Conservation (phyloP, 2,329 filamentous ascomycete species). For the Trichoderma lentiforme region DNA sequence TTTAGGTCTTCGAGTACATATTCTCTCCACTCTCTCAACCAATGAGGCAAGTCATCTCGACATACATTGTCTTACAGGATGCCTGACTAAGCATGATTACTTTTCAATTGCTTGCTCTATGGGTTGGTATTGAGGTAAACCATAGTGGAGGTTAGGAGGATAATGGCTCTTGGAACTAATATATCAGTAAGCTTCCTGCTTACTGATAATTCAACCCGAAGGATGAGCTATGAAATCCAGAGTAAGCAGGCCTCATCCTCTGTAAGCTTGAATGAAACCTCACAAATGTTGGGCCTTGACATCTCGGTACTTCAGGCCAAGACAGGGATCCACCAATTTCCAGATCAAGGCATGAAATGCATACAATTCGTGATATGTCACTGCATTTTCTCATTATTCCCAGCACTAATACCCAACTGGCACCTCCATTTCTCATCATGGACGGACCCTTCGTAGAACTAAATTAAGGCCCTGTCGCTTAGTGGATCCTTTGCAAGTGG, state of each 20-base stretch:
- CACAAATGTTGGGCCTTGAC: neutral
- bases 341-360: neutral
- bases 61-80: neutral
- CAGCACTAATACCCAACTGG: neutral
- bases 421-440: neutral
- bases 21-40: no score
- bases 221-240: neutral
- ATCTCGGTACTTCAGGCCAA: neutral
- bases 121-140: neutral
- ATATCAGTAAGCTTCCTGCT: neutral
- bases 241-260: neutral
- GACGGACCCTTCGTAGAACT: neutral
- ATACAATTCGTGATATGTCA: neutral
- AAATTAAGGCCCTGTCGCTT: constrained; percentile 3
- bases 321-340: neutral
- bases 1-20: neutral
- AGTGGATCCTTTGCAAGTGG: constrained; percentile 1
- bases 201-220: neutral
- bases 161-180: neutral
- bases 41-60: neutral
- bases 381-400: neutral
- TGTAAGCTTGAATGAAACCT: neutral
- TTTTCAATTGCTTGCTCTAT: neutral
- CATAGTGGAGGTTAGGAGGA: neutral
- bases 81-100: neutral